Conservation (phyloP, 371 early-diverging fungal genomes). For the Saksenaea vasiformis region DNA sequence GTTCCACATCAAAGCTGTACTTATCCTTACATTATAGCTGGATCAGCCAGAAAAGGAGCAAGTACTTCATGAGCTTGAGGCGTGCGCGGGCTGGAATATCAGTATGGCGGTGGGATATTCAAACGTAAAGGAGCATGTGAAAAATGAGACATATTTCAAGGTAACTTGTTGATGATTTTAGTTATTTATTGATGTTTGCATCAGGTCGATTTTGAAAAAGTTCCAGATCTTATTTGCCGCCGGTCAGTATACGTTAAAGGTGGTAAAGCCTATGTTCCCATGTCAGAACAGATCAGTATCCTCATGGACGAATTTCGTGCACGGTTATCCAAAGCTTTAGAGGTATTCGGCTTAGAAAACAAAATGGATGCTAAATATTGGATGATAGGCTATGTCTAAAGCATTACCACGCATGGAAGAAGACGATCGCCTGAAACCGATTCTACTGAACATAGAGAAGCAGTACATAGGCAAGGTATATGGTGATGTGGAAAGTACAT, state of each 20-base stretch:
- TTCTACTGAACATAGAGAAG: slow-evolving; percentile 82
- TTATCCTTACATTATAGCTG: slow-evolving; percentile 9
- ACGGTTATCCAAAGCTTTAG: slow-evolving; percentile 59
- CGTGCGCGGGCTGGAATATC: slow-evolving; percentile 15
- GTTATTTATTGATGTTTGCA: slow-evolving; percentile 10
- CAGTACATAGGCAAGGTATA: slow-evolving; percentile 78
- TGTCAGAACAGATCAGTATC: slow-evolving; percentile 70
- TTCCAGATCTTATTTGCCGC: slow-evolving; percentile 71
- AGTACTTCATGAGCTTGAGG: slow-evolving; percentile 33
- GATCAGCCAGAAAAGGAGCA: slow-evolving; percentile 17
- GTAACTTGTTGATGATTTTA: slow-evolving; percentile 21
- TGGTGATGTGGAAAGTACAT: slow-evolving; percentile 33
- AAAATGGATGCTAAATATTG: background rate
- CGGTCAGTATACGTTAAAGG: slow-evolving; percentile 72
- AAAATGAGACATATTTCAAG: slow-evolving; percentile 55
- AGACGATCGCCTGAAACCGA: slow-evolving; percentile 89
- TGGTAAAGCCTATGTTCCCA: slow-evolving; percentile 89
- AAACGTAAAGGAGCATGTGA: slow-evolving; percentile 24
- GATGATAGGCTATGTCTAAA: slow-evolving; percentile 59
- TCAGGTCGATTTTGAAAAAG: slow-evolving; percentile 87
- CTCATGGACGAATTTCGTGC: slow-evolving; percentile 79
- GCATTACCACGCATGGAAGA: slow-evolving; percentile 90
- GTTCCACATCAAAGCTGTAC: background rate
- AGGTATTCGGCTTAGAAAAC: slow-evolving; percentile 35
- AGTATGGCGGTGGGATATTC: slow-evolving; percentile 4